phyloP scores from a whole-genome alignment of 2,329 filamentous ascomycete species.

The Xylaria sp. region DNA sequence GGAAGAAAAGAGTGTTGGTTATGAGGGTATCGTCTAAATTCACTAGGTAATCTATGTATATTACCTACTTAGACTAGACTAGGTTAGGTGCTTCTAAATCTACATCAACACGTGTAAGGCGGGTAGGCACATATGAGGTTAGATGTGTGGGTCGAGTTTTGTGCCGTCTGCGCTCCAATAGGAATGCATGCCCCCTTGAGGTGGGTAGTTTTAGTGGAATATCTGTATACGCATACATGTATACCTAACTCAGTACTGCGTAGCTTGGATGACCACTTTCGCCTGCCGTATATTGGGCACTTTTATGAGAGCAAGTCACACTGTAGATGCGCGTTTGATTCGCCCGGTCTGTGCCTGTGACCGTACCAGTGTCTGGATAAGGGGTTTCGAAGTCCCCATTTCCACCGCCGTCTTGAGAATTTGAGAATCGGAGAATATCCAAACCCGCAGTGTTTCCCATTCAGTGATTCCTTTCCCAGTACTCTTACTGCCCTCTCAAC shows the following conservation, averaged over 20 bases:
- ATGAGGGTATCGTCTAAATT: no score
- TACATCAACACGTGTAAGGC: no score
- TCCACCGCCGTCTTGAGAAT: neutral
- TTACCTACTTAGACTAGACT: no score
- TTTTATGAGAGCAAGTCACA: neutral
- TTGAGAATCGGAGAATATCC: neutral
- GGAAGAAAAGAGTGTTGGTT: neutral
- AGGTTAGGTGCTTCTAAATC: no score
- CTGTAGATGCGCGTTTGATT: neutral
- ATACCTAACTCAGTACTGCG: no score
- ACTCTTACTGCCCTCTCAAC: neutral
- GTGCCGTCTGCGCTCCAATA: neutral
- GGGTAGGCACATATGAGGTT: no score
- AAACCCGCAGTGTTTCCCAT: neutral
- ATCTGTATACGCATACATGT: no score
- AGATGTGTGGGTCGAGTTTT: neutral
- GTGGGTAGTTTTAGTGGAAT: neutral
- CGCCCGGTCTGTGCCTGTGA: conserved; percentile 9
- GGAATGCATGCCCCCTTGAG: neutral
- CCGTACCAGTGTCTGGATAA: conserved; percentile 23
- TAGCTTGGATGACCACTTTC: no score
- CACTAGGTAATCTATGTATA: no score
- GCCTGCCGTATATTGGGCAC: conserved; percentile 4
- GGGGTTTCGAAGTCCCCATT: conserved; percentile 7
- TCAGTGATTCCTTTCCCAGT: neutral